These are phyloP conservation scores for Leccinellum albellum DNA, from an alignment of 768 basidiomycete species.

Conservation along the genomic window DNA sequence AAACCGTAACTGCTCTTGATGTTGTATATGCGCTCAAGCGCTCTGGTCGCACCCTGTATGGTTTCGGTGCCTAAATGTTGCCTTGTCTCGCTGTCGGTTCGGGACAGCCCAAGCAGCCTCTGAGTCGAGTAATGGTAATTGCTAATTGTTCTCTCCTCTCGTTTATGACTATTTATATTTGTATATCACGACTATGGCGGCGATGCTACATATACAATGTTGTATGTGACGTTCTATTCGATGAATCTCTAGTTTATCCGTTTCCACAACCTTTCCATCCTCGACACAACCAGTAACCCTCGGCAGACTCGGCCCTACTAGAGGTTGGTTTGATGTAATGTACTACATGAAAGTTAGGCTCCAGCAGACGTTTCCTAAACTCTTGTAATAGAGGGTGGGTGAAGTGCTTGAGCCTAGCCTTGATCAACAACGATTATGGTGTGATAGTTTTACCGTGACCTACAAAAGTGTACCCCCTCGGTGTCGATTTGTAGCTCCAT, in stretches of 20 bases:
- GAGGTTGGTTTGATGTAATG: constrained; percentile 76
- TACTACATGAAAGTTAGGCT: constrained; percentile 64
- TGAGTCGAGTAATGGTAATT: neutral
- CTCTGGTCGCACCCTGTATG: constrained; percentile 75
- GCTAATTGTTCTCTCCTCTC: neutral
- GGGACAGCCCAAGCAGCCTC: neutral
- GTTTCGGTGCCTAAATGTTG: constrained; percentile 62
- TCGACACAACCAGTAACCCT: constrained; percentile 84
- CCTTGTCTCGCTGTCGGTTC: neutral
- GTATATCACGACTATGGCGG: constrained; percentile 11
- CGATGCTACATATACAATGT: neutral
- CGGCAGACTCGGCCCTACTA: constrained; percentile 72
- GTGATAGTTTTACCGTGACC: constrained; percentile 16
- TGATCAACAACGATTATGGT: neutral
- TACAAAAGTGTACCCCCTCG: constrained; percentile 47
- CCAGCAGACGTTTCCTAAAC: constrained; percentile 60
- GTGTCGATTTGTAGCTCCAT: constrained; percentile 41
- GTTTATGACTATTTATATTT: constrained; percentile 16
- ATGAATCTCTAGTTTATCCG: neutral
- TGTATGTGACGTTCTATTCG: neutral
- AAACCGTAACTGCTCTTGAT: constrained; percentile 86
- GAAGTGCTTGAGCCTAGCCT: constrained; percentile 78
- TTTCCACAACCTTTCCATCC: constrained; percentile 65
- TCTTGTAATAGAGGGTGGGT: constrained; percentile 62
- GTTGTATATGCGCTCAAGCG: constrained; percentile 75